A percentile compares a stretch with the other conserved stretches of the same genome.
phyloP scores from a whole-genome alignment of 192 early-diverging fungal species.

The Rhizophagus sp. region DNA sequence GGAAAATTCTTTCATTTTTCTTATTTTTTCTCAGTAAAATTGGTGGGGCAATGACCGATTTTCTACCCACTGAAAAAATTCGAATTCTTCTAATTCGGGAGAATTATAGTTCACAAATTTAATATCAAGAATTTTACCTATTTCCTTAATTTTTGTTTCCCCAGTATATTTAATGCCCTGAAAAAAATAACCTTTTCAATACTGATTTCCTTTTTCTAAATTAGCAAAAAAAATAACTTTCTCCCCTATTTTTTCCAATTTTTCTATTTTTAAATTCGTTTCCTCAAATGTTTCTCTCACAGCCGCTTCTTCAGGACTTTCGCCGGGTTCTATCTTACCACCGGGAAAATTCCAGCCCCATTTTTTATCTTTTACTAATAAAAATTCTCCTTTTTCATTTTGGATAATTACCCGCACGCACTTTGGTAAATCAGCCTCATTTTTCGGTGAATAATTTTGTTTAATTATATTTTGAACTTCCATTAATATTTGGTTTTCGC shows the following conservation, averaged over 20 bases:
- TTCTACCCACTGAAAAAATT: too few species aligned
- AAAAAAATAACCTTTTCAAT: slow-evolving; percentile 24
- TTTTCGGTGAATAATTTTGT: background rate
- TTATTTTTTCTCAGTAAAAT: too few species aligned
- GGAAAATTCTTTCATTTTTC: too few species aligned
- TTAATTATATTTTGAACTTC: background rate
- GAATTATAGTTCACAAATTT: too few species aligned
- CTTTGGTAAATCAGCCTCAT: background rate
- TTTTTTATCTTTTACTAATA: slow-evolving; percentile 23
- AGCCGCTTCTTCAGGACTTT: slow-evolving; percentile 8
- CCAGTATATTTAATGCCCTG: slow-evolving; percentile 9
- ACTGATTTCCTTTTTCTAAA: background rate
- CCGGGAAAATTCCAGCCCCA: slow-evolving; percentile 22
- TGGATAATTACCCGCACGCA: slow-evolving; percentile 3
- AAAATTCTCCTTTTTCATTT: slow-evolving; percentile 27
- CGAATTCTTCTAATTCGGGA: too few species aligned
- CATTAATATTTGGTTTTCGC: background rate
- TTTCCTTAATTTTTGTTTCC: too few species aligned
- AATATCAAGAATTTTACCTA: too few species aligned
- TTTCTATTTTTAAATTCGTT: slow-evolving; percentile 17
- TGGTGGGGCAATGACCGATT: too few species aligned
- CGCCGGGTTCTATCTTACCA: slow-evolving; percentile 6
- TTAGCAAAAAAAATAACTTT: slow-evolving; percentile 24
- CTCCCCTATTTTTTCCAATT: slow-evolving; percentile 2
- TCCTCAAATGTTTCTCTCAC: slow-evolving; percentile 22